Conservation (phyloP, 768 basidiomycete species). For the Heimioporus sp. region DNA sequence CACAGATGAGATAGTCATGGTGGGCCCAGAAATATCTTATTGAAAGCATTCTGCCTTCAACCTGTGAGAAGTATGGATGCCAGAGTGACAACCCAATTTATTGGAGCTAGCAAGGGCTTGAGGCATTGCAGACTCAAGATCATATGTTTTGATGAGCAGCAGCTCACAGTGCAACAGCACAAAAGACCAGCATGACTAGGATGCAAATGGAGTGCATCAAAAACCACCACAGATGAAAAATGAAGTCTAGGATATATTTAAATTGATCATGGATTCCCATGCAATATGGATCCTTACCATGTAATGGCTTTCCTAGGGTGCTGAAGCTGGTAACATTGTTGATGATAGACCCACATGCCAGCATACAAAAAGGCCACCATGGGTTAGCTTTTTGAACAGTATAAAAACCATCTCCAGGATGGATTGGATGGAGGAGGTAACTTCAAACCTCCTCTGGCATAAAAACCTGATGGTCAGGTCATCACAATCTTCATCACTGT, state of each 20-base stretch:
- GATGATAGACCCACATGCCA: neutral
- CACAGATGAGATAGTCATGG: neutral
- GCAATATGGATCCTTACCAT: neutral
- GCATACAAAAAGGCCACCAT: neutral
- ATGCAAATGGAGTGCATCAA: neutral
- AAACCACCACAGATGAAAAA: neutral
- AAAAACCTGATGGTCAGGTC: neutral
- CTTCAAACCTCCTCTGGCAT: neutral
- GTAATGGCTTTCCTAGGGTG: neutral
- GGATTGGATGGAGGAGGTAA: neutral
- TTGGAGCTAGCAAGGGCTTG: neutral
- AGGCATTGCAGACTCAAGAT: neutral
- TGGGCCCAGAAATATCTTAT: neutral
- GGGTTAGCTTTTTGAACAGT: neutral
- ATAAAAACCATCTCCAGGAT: neutral
- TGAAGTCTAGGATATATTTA: neutral
- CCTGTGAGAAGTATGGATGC: neutral
- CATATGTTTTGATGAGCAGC: neutral
- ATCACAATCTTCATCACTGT: neutral
- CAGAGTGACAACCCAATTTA: neutral
- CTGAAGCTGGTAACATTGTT: neutral
- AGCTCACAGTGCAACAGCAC: neutral
- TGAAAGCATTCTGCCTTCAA: neutral
- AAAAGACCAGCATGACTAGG: neutral
- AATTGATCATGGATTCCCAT: neutral